These are phyloP conservation scores for Spathaspora boniae DNA, from an alignment of 805 yeast genomes.

Conservation along the genomic window DNA sequence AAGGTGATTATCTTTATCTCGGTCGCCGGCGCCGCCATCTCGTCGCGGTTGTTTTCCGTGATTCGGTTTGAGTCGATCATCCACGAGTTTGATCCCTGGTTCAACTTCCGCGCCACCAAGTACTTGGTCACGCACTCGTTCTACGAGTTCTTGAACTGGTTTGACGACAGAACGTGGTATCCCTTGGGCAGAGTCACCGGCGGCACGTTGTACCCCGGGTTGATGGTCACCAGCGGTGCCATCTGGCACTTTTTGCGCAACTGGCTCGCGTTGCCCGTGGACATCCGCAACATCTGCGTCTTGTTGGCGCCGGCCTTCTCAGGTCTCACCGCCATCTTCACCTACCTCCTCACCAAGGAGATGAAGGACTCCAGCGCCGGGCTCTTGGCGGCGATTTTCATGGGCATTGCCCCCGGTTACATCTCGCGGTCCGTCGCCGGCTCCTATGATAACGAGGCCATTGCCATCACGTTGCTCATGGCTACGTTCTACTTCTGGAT, in stretches of 20 bases:
- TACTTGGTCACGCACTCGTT: conserved; percentile 79
- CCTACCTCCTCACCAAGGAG: conserved; percentile 83
- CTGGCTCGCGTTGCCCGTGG: conserved; percentile 73
- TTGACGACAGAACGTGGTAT: conserved; percentile 98
- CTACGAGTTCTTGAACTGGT: conserved; percentile 95
- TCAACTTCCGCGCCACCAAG: conserved; percentile 94
- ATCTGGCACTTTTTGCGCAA: conserved; percentile 71
- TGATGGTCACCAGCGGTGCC: conserved; percentile 95
- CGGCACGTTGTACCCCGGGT: conserved; percentile 95
- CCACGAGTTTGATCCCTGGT: conserved; percentile 98
- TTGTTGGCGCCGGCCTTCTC: conserved; percentile 95
- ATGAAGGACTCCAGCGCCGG: conserved; percentile 91
- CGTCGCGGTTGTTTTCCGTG: conserved; percentile 93
- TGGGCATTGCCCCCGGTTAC: conserved; percentile 98
- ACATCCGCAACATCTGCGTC: conserved; percentile 94
- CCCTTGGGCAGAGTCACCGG: conserved; percentile 99
- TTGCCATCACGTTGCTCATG: conserved; percentile 94
- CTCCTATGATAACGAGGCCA: conserved; percentile 97
- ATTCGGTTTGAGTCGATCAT: conserved; percentile 93
- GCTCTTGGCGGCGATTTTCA: conserved; percentile 84
- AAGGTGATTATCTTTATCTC: conserved; percentile 66
- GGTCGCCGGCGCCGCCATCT: conserved; percentile 87
- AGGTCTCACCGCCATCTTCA: conserved; percentile 85
- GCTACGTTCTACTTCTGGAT: conserved; percentile 95
- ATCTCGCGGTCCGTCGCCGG: conserved; percentile 99